Evolutionary conservation across 2,329 filamentous ascomycete species (phyloP), one percentile per base, ranked within the genome.

Genomic region (Gyromitra esculenta): DNA sequence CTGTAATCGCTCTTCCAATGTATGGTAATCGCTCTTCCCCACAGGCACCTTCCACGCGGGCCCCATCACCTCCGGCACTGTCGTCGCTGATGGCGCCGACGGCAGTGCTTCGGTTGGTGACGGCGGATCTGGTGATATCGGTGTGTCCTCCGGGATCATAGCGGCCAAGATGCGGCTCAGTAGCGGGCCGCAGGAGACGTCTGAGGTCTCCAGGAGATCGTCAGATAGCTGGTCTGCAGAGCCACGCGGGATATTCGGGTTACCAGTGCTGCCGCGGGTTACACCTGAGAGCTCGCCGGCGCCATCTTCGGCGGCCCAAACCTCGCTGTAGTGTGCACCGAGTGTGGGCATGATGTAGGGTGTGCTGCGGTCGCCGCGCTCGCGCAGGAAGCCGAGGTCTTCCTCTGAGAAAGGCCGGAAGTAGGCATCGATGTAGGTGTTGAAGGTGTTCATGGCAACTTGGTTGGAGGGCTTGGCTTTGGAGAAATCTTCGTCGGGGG

Each of bases 291-390:
- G 70, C 39, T 45, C 48, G 90, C 87, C 86, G 62, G 89, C 86
- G 8, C 93, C 93, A 81, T 99, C 96, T 82, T 99, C 96, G 80
- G 97, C 94, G 0, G 93, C 91, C 96, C 96, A 99, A 8, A 95
- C 87, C 76, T 98, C 94, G 31, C 89, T 90, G 84, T 98, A 99
- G 81, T 93, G 91, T 83, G 92, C 92, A 59, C 94, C 94, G 25
- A 94, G 90, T 79, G 91, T 91, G 6, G 95, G 94, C 83, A 97
- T 93, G 48, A 94, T 86, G 81, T 97, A 98, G 0, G 95, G 93
- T 1, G 88, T 90, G 25, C 91, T 86, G 48, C 96, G 89, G 83
- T 99, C 94, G 73, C 94, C 93, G 72, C 93, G 89, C 84, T 99
- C 96, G 81, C 94, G 91, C 48, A 99, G 84, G 82, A 97, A 99